Conservation (phyloP, 148 eudicot species). For the Fallopia convolvulus region DNA sequence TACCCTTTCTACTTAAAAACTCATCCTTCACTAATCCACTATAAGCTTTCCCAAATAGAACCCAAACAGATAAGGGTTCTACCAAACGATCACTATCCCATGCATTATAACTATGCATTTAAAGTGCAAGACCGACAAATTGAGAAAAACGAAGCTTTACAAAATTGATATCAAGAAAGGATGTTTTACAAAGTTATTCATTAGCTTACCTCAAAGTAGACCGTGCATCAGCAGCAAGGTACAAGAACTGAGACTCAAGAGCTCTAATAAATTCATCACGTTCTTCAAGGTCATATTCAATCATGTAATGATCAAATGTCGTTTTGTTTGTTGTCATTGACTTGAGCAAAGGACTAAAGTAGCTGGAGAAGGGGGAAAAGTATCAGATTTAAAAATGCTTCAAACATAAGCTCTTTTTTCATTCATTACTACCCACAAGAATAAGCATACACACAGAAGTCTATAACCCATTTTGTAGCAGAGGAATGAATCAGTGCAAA, state of each 20-base stretch:
- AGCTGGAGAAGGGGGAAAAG: constrained; percentile 32
- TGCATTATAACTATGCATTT: not conserved
- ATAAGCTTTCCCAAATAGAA: not conserved
- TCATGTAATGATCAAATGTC: constrained; percentile 55
- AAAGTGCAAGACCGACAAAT: not conserved
- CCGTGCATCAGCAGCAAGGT: constrained; percentile 96
- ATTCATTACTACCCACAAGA: not conserved
- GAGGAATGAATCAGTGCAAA: not conserved
- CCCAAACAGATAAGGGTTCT: not conserved
- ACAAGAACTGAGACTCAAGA: constrained; percentile 78
- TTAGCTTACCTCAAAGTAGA: constrained; percentile 66
- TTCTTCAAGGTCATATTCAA: constrained; percentile 65
- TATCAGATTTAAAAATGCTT: not conserved
- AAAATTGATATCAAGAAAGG: not conserved
- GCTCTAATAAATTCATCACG: constrained; percentile 57
- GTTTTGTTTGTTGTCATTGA: constrained; percentile 38
- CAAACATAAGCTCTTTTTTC: not conserved
- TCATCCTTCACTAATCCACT: not conserved
- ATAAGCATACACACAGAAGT: not conserved
- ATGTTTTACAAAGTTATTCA: not conserved
- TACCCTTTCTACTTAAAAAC: not conserved
- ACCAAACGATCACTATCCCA: not conserved
- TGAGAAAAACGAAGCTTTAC: not conserved
- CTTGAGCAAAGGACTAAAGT: constrained; percentile 84
- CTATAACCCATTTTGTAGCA: not conserved